Evolutionary conservation across 371 early-diverging fungal species (phyloP), one percentile per base, ranked within the genome.

Genomic region (Capillidium heterosporum): DNA sequence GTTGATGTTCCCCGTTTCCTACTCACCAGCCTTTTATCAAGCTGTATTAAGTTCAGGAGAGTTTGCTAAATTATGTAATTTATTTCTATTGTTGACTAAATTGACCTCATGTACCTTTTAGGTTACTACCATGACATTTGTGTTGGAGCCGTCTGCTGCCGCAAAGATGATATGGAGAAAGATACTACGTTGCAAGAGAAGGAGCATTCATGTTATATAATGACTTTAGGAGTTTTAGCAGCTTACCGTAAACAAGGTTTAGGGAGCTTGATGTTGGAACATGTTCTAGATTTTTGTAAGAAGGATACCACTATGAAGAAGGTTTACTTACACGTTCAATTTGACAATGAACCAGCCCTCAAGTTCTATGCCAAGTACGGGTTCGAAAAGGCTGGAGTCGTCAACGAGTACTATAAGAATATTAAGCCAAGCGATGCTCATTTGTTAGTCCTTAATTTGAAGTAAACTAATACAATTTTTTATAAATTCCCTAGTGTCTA

Each of bases 161-260:
- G 87, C 59, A 71, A 68, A 61, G 81, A 89, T 67, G 29, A 31
- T 35, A 7, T 10, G 2, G 62, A 71, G 54, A 59, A 62, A 19
- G 56, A 40, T 24, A 66, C 58, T 48, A 58, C 61, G 28, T 71
- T 63, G 7, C 63, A 69, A 28, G 65, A 66, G 31, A 60, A 60
- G 28, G 55, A 63, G 47, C 46, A 59, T 31, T 66, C 72, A 43
- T 67, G 90, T 23, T 96, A 95, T 63, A 85, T 96, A 60, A 92
- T 93, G 86, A 96, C 97, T 0, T 70, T 96, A 47, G 93, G 97
- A 32, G 92, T 96, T 32, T 71, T 93, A 47, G 80, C 86, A 10
- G 81, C 87, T 7, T 92, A 85, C 65, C 75, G 97, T 40, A 67
- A 81, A 8, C 72, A 83, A 35, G 87, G 88, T 7, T 68, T 95